Percentiles rank a stretch among this genome's conserved stretches.
Evolutionary conservation across 257 asterid genomes (phyloP).

Genomic region (Salvia hispanica): DNA sequence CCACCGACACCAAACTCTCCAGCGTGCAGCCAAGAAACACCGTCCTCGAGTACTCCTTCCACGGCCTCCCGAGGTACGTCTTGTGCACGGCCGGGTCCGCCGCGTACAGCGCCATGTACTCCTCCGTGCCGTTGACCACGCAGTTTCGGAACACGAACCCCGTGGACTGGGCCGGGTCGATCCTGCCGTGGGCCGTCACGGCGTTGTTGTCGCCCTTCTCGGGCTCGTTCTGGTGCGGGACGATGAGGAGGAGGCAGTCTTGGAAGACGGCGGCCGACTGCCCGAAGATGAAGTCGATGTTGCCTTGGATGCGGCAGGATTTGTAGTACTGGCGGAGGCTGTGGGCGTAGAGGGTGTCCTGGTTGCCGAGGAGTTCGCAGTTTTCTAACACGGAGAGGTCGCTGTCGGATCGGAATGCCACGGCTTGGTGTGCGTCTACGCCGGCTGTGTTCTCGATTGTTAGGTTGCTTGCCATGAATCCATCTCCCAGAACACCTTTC

Average conservation of each 20-base stretch:
- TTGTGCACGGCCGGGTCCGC: constrained; percentile 35
- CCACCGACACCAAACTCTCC: constrained; percentile 31
- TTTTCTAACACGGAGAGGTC: constrained; percentile 44
- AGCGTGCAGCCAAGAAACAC: constrained; percentile 33
- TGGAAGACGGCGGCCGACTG: constrained; percentile 46
- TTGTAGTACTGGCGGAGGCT: constrained; percentile 54
- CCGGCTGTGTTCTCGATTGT: constrained; percentile 54
- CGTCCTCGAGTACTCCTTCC: constrained; percentile 55
- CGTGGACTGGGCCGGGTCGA: constrained; percentile 44
- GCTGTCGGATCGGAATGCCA: constrained; percentile 51
- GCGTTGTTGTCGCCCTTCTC: constrained; percentile 45
- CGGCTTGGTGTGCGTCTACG: constrained; percentile 47
- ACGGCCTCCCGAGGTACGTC: constrained; percentile 48
- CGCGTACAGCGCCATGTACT: constrained; percentile 40
- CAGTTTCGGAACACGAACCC: constrained; percentile 48
- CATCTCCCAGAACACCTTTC: constrained; percentile 49
- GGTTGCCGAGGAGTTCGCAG: constrained; percentile 51
- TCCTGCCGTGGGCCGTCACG: constrained; percentile 48
- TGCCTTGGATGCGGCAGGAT: constrained; percentile 53
- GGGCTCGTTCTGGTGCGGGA: constrained; percentile 38
- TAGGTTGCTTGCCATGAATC: constrained; percentile 51
- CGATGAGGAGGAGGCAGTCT: constrained; percentile 39
- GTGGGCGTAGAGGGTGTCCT: constrained; percentile 51
- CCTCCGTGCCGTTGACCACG: constrained; percentile 41
- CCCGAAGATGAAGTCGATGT: constrained; percentile 56